These are phyloP conservation scores for Stemphylium beticola DNA, from an alignment of 2,329 filamentous ascomycete genomes.

Conservation along the genomic window DNA sequence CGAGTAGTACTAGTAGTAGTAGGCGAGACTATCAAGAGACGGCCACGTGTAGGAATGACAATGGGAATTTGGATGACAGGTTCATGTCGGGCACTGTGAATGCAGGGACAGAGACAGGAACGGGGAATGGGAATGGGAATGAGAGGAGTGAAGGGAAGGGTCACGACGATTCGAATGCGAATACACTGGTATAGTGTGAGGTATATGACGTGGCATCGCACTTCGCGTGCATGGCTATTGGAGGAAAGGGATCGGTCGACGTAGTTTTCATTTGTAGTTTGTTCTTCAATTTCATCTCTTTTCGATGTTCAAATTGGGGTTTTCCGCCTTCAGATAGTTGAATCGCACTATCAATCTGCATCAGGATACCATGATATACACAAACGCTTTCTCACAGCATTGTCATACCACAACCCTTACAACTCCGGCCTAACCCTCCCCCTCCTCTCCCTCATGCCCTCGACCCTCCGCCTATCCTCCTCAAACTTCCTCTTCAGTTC, in stretches of 20 bases:
- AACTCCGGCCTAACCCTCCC: slow-evolving; percentile 38
- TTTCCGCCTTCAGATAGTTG: no score
- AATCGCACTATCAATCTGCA: no score
- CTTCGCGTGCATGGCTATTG: no score
- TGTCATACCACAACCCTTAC: slow-evolving; percentile 10
- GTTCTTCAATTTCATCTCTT: not conserved
- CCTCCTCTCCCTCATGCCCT: slow-evolving; percentile 71
- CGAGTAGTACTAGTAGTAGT: not conserved
- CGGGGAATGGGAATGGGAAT: no score
- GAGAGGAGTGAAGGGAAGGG: not conserved
- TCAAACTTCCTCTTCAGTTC: slow-evolving; percentile 75
- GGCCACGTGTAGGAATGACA: not conserved
- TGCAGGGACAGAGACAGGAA: no score
- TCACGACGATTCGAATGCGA: not conserved
- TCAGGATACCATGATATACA: no score
- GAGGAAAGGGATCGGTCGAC: no score
- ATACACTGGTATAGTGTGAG: not conserved
- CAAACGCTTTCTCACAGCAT: no score
- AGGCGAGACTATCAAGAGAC: not conserved
- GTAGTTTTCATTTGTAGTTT: not conserved
- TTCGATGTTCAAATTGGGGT: no score
- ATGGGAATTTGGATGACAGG: not conserved
- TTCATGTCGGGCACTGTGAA: not conserved
- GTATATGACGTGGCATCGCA: not conserved
- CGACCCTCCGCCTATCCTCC: slow-evolving; percentile 74